Conservation (phyloP, 768 basidiomycete species). For the Mycena sanguinolenta region DNA sequence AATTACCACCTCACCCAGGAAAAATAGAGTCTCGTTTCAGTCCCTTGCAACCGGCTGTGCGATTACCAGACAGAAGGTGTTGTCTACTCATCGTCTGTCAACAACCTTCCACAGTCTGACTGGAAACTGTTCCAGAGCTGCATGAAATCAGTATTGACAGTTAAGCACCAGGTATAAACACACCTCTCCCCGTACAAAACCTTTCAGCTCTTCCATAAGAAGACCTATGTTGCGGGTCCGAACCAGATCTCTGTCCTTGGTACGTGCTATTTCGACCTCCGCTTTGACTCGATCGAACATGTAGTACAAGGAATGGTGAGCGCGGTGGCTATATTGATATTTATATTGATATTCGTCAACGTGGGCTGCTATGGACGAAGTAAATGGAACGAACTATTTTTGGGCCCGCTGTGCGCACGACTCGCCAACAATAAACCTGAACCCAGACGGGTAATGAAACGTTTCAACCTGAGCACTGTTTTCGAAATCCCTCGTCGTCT, state of each 20-base stretch:
- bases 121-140: constrained; percentile 18
- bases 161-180: not conserved
- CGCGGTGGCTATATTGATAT: constrained; percentile 24
- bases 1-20: no score
- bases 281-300: constrained; percentile 15
- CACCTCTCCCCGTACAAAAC: constrained; percentile 13
- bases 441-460: constrained; percentile 22
- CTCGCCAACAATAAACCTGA: constrained; percentile 26
- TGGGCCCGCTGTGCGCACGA: constrained; percentile 17
- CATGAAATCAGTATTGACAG: not conserved
- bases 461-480: constrained; percentile 15
- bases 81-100: no score
- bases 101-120: constrained; percentile 7
- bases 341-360: not conserved
- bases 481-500: constrained; percentile 1
- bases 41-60: no score
- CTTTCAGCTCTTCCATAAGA: not conserved
- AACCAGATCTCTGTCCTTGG: not conserved
- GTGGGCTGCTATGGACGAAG: no score
- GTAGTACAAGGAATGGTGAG: constrained; percentile 23
- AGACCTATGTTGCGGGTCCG: not conserved
- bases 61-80: no score
- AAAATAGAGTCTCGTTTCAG: no score
- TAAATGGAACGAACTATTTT: constrained; percentile 15
- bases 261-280: constrained; percentile 15